phyloP scores from a whole-genome alignment of 1,284 basidiomycete species.

The Sanguinoderma infundibulare region DNA sequence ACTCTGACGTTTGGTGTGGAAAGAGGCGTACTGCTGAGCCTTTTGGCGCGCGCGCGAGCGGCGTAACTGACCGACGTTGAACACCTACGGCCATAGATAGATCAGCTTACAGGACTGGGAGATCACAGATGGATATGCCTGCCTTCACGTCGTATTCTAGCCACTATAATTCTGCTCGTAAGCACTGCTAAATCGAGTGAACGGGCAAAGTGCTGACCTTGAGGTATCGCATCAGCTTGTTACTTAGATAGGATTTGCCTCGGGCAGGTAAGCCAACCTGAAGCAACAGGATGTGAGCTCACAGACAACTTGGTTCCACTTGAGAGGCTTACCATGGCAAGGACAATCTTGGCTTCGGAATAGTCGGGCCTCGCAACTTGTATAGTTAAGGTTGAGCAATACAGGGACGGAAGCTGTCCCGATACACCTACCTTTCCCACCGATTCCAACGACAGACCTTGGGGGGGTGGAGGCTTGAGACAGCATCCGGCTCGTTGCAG shows the following conservation, averaged over 20 bases:
- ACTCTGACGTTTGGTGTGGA: too few species aligned
- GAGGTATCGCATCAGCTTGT: constrained; percentile 84
- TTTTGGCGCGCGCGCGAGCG: constrained; percentile 85
- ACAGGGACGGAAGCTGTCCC: neutral
- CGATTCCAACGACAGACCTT: constrained; percentile 79
- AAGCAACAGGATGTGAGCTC: constrained; percentile 33
- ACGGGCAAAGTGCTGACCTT: constrained; percentile 49
- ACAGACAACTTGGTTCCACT: constrained; percentile 36
- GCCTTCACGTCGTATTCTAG: constrained; percentile 98
- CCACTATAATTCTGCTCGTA: constrained; percentile 65
- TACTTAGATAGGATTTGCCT: constrained; percentile 86
- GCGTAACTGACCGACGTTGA: constrained; percentile 97
- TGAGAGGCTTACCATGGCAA: constrained; percentile 81
- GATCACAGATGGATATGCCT: neutral
- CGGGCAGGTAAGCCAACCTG: constrained; percentile 83
- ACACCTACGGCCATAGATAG: constrained; percentile 62
- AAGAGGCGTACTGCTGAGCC: constrained; percentile 63
- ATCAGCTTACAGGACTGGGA: constrained; percentile 8
- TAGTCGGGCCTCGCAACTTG: constrained; percentile 96
- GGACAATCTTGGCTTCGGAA: constrained; percentile 97
- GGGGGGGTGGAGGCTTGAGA: constrained; percentile 78
- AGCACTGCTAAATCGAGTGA: constrained; percentile 1
- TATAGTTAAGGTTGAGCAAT: constrained; percentile 3
- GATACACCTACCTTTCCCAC: constrained; percentile 66
- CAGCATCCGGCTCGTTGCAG: constrained; percentile 63